A percentile compares a stretch with the other conserved stretches of the same genome.
These are phyloP conservation scores for Isabelozyma heimii DNA, from an alignment of 805 yeast species.

Conservation along the genomic window DNA sequence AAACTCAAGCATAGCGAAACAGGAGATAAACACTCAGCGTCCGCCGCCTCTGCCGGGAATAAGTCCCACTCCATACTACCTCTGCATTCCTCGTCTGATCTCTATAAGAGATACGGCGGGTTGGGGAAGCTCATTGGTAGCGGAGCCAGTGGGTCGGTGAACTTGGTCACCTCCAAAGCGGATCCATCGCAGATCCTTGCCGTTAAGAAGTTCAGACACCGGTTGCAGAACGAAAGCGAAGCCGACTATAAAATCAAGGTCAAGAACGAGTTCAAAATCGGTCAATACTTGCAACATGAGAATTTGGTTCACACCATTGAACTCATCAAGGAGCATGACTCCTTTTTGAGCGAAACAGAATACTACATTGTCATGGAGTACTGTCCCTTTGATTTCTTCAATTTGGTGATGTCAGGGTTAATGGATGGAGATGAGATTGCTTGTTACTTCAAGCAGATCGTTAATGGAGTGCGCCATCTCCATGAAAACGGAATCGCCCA, in stretches of 20 bases:
- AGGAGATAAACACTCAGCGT: conserved; percentile 2
- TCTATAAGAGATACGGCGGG: conserved; percentile 59
- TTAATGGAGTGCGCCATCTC: conserved; percentile 69
- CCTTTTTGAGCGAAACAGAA: conserved; percentile 20
- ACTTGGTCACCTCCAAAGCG: conserved; percentile 60
- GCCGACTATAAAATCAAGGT: conserved; percentile 75
- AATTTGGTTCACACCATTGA: conserved; percentile 82
- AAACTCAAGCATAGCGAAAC: conserved; percentile 31
- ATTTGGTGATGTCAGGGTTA: conserved; percentile 85
- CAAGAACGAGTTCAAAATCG: conserved; percentile 77
- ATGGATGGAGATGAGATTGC: conserved; percentile 68
- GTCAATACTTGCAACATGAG: conserved; percentile 68
- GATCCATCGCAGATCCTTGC: conserved; percentile 64
- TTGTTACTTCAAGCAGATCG: conserved; percentile 82
- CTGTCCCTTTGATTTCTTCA: conserved; percentile 88
- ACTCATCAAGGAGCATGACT: conserved; percentile 59
- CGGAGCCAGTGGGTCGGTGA: conserved; percentile 96
- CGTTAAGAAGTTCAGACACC: conserved; percentile 78
- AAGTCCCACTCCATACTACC: conserved; percentile 5
- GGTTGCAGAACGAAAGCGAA: conserved; percentile 58
- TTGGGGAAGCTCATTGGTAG: conserved; percentile 76
- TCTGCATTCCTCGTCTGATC: conserved; percentile 17
- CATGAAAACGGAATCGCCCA: conserved; percentile 88
- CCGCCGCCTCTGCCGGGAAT: conserved; percentile 1
- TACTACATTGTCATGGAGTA: conserved; percentile 86